Conservation (phyloP, 1,284 basidiomycete genomes). For the Rhodotorula sp. region DNA sequence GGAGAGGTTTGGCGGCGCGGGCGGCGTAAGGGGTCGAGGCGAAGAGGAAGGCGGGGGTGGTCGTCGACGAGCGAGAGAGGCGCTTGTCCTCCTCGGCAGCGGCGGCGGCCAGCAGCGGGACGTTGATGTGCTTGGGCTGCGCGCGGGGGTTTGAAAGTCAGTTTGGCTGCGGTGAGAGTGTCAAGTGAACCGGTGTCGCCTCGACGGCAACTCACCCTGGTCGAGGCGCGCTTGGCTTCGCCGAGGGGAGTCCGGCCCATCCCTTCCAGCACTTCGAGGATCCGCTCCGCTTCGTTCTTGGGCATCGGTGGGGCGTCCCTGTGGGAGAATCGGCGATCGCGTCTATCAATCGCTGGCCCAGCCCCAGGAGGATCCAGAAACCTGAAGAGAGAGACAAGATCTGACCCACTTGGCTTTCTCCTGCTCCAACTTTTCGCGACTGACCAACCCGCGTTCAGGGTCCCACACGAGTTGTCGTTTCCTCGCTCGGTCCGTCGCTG, state of each 20-base stretch:
- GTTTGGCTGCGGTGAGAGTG: background rate
- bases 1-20: slow-evolving; percentile 6
- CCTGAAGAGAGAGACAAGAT: background rate
- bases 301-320: slow-evolving; percentile 45
- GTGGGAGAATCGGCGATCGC: background rate
- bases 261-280: slow-evolving; percentile 50
- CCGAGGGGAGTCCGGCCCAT: slow-evolving; percentile 47
- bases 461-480: slow-evolving; percentile 45
- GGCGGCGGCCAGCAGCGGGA: slow-evolving; percentile 4
- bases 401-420: slow-evolving; percentile 22
- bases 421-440: slow-evolving; percentile 36
- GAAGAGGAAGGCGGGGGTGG: background rate
- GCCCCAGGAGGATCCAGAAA: too few species aligned
- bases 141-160: background rate
- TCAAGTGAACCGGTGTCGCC: too few species aligned
- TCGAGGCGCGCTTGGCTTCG: slow-evolving; percentile 36
- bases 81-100: background rate
- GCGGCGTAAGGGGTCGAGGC: slow-evolving; percentile 15
- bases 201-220: slow-evolving; percentile 2
- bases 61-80: slow-evolving; percentile 8
- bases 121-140: slow-evolving; percentile 30
- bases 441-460: slow-evolving; percentile 37
- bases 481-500: slow-evolving; percentile 25
- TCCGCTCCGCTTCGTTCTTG: slow-evolving; percentile 51
- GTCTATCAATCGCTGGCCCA: too few species aligned